Base-by-base conservation (phyloP, 2,329 filamentous ascomycete species). In the Corinectria fuckeliana region DNA sequence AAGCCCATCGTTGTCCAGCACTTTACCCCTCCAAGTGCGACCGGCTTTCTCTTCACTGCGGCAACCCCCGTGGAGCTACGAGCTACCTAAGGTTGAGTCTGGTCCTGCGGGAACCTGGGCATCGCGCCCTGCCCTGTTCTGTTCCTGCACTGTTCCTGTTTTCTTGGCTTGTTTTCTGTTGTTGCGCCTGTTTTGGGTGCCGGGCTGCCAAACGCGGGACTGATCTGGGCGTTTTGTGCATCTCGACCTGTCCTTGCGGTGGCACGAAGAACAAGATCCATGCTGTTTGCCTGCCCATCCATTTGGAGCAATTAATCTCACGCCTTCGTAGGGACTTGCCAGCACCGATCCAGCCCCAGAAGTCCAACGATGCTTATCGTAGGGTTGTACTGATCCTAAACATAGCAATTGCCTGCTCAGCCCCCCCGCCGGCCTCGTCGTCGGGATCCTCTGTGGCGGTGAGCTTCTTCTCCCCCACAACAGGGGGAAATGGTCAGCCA, bases 201-300 rank as follows among this genome's bases (percentile, higher is more conserved):
- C 52, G 61, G 61, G 58, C 69, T n/a, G 69, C 67, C 64, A 71
- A 71, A 71, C 67, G 69, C 69, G 69, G 69, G 68, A 67, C 58
- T 50, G 54, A 58, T 49, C 56, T 51, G 54, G 53, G 61, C 56
- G 56, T 60, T 48, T 60, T 48, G 53, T 50, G 53, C 58, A 55
- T 58, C 28, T 21, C 21, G 42, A 36, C 50, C 23, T 50, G 7
- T 23, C 34, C 21, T 23, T 36, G 42, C 44, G 32, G 32, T n/a
- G 32, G 8, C 32, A 6, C 7, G 32, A 18, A n/a, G 32, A 16
- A 8, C 32, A 36, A n/a, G n/a, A 23, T 25, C n/a, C 34, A 11
- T 38, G 36, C 16, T 38, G 36, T 32, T 16, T 38, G 7, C 16
- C 21, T 23, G 5, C 25, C 25, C 16, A 18, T 28, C n/a, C n/a